phyloP scores from a whole-genome alignment of 1,139 yeast genomes.

The Blastobotrys malaysiensis region DNA sequence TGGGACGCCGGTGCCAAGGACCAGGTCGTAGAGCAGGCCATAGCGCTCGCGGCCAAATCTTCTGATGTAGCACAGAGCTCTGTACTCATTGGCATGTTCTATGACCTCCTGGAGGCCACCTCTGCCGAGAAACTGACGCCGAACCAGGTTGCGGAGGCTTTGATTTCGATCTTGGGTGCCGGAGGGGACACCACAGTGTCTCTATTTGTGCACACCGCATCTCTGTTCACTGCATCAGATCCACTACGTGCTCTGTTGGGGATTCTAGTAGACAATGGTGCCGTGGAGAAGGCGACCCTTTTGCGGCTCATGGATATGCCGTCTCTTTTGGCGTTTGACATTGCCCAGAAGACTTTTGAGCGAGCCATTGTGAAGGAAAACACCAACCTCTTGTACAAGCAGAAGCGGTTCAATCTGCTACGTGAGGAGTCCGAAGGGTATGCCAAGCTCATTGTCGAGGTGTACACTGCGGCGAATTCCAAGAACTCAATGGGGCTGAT shows the following conservation, averaged over 20 bases:
- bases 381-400: constrained; percentile 51
- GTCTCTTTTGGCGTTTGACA: constrained; percentile 20
- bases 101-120: constrained; percentile 20
- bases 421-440: constrained; percentile 82
- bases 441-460: constrained; percentile 54
- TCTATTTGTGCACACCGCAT: constrained; percentile 22
- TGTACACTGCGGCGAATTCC: constrained; percentile 41
- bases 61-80: not conserved
- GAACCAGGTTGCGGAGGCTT: constrained; percentile 1
- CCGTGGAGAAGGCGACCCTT: constrained; percentile 21
- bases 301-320: constrained; percentile 25
- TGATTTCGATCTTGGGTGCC: constrained; percentile 7
- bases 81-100: constrained; percentile 17
- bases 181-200: constrained; percentile 8
- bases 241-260: constrained; percentile 17
- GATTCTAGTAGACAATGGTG: constrained; percentile 14
- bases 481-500: constrained; percentile 34
- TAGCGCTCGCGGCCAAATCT: not conserved
- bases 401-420: constrained; percentile 66
- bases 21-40: not conserved
- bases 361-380: constrained; percentile 42
- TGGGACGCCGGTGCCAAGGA: not conserved
- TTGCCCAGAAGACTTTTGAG: constrained; percentile 33
- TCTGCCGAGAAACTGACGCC: constrained; percentile 12
- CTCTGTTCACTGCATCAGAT: constrained; percentile 15